Evolutionary conservation across 305 asterid genomes (phyloP).

Genomic region (Fraxinus nigra): DNA sequence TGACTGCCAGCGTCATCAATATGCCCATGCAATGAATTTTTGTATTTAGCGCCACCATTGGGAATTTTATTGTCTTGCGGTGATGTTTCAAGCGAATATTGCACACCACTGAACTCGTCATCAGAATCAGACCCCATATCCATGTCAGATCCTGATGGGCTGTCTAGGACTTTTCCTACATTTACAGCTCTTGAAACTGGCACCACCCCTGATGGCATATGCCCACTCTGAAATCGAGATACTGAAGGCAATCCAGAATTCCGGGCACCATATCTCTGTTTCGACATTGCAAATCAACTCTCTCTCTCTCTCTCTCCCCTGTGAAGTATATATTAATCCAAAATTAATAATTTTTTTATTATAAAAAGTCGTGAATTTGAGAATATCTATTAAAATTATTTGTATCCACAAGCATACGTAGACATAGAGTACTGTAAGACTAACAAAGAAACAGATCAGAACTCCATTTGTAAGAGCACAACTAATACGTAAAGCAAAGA

Average conservation of each 20-base stretch:
- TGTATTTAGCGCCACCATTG: conserved; percentile 33
- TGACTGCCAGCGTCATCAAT: conserved; percentile 14
- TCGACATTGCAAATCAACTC: conserved; percentile 23
- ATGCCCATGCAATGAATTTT: conserved; percentile 17
- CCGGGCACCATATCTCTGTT: conserved; percentile 39
- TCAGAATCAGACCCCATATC: conserved; percentile 74
- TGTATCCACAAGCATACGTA: neutral
- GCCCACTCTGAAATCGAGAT: conserved; percentile 54
- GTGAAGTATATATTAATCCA: neutral
- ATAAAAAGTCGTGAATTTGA: neutral
- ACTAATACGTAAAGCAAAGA: neutral
- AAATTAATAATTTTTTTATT: neutral
- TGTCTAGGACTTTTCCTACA: conserved; percentile 31
- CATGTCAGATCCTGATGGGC: conserved; percentile 61
- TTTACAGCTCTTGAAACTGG: conserved; percentile 27
- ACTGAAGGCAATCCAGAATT: conserved; percentile 56
- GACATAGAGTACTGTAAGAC: neutral
- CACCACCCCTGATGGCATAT: conserved; percentile 50
- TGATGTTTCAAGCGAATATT: conserved; percentile 66
- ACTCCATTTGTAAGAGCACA: neutral
- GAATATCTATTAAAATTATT: neutral
- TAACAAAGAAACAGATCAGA: neutral
- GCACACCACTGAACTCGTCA: conserved; percentile 51
- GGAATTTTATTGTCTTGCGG: conserved; percentile 76
- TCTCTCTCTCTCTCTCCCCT: neutral